phyloP scores from a whole-genome alignment of 2,329 filamentous ascomycete species.

The Madurella fahalii region DNA sequence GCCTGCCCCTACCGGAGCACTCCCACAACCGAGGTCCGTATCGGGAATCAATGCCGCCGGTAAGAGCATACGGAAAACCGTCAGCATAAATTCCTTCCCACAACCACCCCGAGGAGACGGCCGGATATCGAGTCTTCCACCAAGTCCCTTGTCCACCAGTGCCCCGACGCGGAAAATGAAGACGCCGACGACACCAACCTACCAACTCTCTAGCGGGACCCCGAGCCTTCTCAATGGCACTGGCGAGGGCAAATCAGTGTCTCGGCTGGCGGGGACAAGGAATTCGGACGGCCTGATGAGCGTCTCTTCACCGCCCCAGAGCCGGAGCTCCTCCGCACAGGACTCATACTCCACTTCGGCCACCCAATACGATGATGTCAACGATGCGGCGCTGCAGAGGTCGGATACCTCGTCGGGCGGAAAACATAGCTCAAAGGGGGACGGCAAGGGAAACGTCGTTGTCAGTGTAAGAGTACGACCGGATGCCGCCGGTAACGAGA shows the following conservation, averaged over 20 bases:
- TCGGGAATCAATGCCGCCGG: conserved; percentile 55
- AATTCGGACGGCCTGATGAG: conserved; percentile 73
- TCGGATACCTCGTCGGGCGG: conserved; percentile 32
- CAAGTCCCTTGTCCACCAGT: conserved; percentile 55
- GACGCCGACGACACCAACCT: conserved; percentile 51
- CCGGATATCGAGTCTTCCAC: conserved; percentile 57
- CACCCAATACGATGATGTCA: conserved; percentile 79
- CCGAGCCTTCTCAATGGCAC: conserved; percentile 77
- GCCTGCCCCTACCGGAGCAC: conserved; percentile 48
- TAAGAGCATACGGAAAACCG: conserved; percentile 75
- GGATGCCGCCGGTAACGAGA: conserved; percentile 62
- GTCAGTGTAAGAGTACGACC: conserved; percentile 93
- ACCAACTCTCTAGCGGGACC: conserved; percentile 48
- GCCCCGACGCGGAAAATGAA: conserved; percentile 52
- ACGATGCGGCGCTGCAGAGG: conserved; percentile 47
- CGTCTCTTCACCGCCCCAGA: conserved; percentile 78
- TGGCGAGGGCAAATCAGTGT: conserved; percentile 70
- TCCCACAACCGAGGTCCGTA: conserved; percentile 54
- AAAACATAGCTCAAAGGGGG: conserved; percentile 53
- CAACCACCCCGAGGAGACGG: conserved; percentile 72
- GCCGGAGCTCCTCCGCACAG: conserved; percentile 85
- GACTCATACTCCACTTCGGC: conserved; percentile 88
- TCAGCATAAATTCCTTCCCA: conserved; percentile 92
- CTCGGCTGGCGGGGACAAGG: conserved; percentile 55
- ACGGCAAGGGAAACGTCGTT: conserved; percentile 89